Evolutionary conservation across 352 stramenopile genomes (phyloP).

Genomic region (Pythium vanterpoolii): DNA sequence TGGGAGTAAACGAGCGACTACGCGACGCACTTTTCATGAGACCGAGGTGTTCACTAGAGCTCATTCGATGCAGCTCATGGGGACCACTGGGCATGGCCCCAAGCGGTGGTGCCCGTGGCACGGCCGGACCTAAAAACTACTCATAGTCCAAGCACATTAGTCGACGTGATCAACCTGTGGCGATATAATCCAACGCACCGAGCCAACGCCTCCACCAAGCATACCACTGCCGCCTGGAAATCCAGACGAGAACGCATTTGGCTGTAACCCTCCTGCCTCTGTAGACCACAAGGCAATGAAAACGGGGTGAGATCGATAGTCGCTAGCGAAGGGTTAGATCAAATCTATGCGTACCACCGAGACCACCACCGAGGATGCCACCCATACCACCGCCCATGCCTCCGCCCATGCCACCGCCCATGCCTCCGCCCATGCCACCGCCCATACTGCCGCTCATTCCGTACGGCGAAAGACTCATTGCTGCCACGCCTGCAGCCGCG

Average conservation of each 20-base stretch:
- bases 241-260: slow-evolving; percentile 28
- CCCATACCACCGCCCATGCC: slow-evolving; percentile 23
- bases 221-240: slow-evolving; percentile 48
- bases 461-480: slow-evolving; percentile 46
- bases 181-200: slow-evolving; percentile 32
- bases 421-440: slow-evolving; percentile 10
- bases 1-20: not conserved
- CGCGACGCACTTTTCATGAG: slow-evolving; percentile 29
- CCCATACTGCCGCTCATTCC: slow-evolving; percentile 29
- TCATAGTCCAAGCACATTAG: not conserved
- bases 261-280: slow-evolving; percentile 4
- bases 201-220: slow-evolving; percentile 33
- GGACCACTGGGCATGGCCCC: slow-evolving; percentile 25
- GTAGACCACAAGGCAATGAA: not conserved
- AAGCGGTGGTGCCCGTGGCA: slow-evolving; percentile 28
- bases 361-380: slow-evolving; percentile 15
- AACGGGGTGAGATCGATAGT: not conserved
- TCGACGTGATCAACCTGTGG: not conserved
- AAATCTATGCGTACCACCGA: slow-evolving; percentile 18
- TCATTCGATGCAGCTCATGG: slow-evolving; percentile 65
- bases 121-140: slow-evolving; percentile 53
- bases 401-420: slow-evolving; percentile 12
- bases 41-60: slow-evolving; percentile 35
- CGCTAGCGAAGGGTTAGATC: not conserved
- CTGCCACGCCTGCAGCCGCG: slow-evolving; percentile 22